Evolutionary conservation across 2,329 filamentous ascomycete genomes (phyloP).

Genomic region (Aspergillus brasiliensis): DNA sequence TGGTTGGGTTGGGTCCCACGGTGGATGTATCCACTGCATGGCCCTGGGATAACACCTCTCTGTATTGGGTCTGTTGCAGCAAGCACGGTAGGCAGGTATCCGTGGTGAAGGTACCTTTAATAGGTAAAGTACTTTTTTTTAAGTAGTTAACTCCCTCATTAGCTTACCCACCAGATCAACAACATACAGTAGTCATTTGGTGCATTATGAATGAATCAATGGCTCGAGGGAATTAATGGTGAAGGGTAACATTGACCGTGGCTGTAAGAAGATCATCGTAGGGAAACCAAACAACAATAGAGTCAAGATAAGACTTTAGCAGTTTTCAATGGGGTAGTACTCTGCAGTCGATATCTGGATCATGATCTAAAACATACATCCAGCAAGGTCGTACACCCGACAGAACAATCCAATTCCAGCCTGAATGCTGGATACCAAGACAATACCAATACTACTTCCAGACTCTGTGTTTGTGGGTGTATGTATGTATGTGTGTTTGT

Average conservation of each 20-base stretch:
- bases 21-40: slow-evolving; percentile 5
- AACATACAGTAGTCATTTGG: too few relatives aligned
- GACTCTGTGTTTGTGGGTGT: neutral
- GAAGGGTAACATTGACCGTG: too few relatives aligned
- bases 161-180: too few relatives aligned
- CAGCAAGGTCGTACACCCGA: slow-evolving; percentile 8
- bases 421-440: neutral
- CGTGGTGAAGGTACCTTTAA: neutral
- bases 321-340: neutral
- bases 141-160: too few relatives aligned
- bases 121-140: neutral
- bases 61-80: neutral
- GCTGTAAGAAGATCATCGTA: too few relatives aligned
- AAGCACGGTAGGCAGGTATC: neutral
- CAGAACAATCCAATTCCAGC: neutral
- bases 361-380: slow-evolving; percentile 7
- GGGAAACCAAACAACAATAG: neutral
- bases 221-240: too few relatives aligned
- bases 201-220: too few relatives aligned
- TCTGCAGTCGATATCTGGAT: neutral
- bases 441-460: neutral
- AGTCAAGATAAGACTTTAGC: neutral
- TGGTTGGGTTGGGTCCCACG: slow-evolving; percentile 11
- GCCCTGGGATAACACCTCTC: neutral
- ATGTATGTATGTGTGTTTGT: too few relatives aligned